These are phyloP conservation scores for Metschnikowia drakensbergensis DNA, from an alignment of 805 yeast species.

Conservation along the genomic window DNA sequence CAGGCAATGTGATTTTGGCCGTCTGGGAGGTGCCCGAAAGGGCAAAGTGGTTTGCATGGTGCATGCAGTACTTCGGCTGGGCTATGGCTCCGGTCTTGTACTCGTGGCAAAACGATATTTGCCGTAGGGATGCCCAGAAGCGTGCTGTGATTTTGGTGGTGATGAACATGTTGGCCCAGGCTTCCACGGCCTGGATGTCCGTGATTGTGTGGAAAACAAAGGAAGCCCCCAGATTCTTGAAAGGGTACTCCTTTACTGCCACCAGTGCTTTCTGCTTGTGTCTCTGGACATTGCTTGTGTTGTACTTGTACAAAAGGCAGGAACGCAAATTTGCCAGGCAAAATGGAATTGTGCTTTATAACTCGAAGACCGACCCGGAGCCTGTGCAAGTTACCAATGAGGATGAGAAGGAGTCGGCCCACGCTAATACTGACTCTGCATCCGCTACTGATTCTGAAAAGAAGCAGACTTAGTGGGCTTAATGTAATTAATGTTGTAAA, in stretches of 20 bases:
- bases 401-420: conserved; percentile 1
- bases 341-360: conserved; percentile 34
- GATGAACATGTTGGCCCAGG: conserved; percentile 52
- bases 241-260: conserved; percentile 53
- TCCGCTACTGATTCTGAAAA: conserved; percentile 3
- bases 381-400: conserved; percentile 3
- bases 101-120: conserved; percentile 55
- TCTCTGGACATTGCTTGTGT: conserved; percentile 49
- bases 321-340: conserved; percentile 31
- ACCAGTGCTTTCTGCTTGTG: conserved; percentile 43
- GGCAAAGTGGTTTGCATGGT: conserved; percentile 66
- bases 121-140: conserved; percentile 53
- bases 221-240: conserved; percentile 53
- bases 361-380: conserved; percentile 22
- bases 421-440: conserved; percentile 2
- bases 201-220: conserved; percentile 52
- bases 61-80: conserved; percentile 58
- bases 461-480: not conserved
- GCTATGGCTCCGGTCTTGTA: conserved; percentile 61
- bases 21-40: conserved; percentile 54
- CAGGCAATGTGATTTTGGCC: conserved; percentile 53
- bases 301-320: conserved; percentile 41
- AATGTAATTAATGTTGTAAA: not conserved
- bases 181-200: conserved; percentile 49
- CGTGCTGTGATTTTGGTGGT: conserved; percentile 55